phyloP scores from a whole-genome alignment of 768 basidiomycete genomes.

The Rickenella mellea region DNA sequence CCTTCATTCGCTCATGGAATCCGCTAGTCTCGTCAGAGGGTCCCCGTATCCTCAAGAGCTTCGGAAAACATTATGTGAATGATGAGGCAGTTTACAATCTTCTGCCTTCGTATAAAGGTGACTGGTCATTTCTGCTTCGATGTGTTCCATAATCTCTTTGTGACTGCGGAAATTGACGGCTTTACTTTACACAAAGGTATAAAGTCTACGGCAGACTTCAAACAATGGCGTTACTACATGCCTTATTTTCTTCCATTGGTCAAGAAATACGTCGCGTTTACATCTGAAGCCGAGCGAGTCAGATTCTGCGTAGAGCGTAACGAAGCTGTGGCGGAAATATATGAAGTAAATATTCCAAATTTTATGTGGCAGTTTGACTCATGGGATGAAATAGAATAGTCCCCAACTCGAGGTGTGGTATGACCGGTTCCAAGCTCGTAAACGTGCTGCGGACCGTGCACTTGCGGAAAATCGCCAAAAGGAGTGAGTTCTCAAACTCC shows the following conservation, averaged over 20 bases:
- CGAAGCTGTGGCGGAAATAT: too few species aligned
- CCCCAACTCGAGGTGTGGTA: too few species aligned
- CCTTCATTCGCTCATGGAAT: not conserved
- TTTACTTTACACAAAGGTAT: too few species aligned
- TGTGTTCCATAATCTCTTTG: not conserved
- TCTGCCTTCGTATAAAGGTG: not conserved
- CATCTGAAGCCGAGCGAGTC: too few species aligned
- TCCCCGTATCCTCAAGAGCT: not conserved
- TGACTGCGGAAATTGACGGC: too few species aligned
- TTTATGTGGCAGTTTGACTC: not conserved
- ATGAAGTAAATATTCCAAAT: not conserved
- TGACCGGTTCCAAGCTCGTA: too few species aligned
- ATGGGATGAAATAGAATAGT: not conserved
- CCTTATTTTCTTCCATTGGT: too few species aligned
- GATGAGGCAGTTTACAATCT: not conserved
- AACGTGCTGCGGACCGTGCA: not conserved
- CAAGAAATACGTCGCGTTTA: too few species aligned
- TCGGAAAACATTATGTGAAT: not conserved
- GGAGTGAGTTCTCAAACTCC: not conserved
- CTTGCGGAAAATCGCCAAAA: not conserved
- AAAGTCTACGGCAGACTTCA: too few species aligned
- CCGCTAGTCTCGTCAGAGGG: not conserved
- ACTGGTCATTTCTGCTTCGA: not conserved
- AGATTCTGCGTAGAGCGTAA: too few species aligned
- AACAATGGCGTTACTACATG: too few species aligned